Evolutionary conservation across 2,329 filamentous ascomycete genomes (phyloP).

Genomic region (Ophiocordyceps camponoti-saundersi): DNA sequence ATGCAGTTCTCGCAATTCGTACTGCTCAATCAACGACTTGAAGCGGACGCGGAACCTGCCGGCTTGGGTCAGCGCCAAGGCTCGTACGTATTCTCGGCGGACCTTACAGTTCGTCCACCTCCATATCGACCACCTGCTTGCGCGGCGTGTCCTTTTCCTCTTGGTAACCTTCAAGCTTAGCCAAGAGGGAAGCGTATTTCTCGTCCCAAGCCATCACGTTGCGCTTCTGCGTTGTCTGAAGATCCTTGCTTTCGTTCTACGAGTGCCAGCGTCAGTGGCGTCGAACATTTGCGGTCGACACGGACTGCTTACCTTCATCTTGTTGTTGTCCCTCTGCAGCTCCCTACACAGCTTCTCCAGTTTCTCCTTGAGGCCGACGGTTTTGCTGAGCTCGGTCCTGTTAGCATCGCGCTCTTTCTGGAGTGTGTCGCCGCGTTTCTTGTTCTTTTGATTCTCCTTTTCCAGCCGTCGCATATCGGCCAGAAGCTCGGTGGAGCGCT

Average conservation of each 20-base stretch:
- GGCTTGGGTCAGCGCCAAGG: not conserved
- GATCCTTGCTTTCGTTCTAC: constrained; percentile 81
- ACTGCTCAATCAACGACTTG: constrained; percentile 92
- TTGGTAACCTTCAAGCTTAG: constrained; percentile 77
- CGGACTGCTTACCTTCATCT: constrained; percentile 59
- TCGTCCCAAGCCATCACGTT: constrained; percentile 73
- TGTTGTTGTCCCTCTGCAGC: constrained; percentile 92
- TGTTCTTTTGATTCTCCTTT: constrained; percentile 86
- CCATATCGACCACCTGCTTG: constrained; percentile 66
- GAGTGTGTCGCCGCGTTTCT: constrained; percentile 82
- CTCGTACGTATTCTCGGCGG: constrained; percentile 1
- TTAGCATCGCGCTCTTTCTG: constrained; percentile 94
- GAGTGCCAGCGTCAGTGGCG: constrained; percentile 8
- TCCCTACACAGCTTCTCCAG: constrained; percentile 91
- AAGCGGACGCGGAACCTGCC: constrained; percentile 66
- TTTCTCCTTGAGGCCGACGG: constrained; percentile 83
- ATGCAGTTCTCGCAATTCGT: constrained; percentile 85
- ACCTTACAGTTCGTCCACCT: constrained; percentile 72
- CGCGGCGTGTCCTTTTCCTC: constrained; percentile 72
- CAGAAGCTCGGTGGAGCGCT: constrained; percentile 78
- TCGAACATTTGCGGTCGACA: not conserved
- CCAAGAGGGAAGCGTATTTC: constrained; percentile 62
- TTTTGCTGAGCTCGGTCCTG: constrained; percentile 77
- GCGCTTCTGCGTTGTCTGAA: constrained; percentile 71
- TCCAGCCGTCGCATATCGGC: constrained; percentile 93